Base-by-base conservation (phyloP, 2,329 filamentous ascomycete species). In the Alternaria dauci region DNA sequence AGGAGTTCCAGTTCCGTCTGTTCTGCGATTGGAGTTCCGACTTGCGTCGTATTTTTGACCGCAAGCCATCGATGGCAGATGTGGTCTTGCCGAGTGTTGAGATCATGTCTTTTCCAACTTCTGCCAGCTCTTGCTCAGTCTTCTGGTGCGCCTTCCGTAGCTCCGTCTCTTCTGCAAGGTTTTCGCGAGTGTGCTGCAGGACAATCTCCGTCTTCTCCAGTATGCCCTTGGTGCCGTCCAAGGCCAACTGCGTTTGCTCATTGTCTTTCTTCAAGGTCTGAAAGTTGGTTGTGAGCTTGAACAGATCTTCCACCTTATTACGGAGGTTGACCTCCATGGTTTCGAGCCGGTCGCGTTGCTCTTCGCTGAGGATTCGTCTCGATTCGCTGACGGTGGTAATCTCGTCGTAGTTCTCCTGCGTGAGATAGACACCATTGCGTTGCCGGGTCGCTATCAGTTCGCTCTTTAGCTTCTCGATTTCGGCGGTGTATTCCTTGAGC, bases 401-500 rank as follows among this genome's bases (percentile, higher is more conserved):
- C 70, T 96, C 92, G 75, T 98, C 94, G 73, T 93, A 97, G 16
- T 87, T 87, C 59, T 97, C 93, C 58, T 92, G 91, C 0, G 94
- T 91, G 34, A 99, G 84, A 75, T 98, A 98, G 2, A 99, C 94
- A 54, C 95, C 95, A 75, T 98, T 97, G 38, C 95, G 89, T 76
- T 97, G 93, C 25, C 95, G 86, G 6, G 95, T 97, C 3, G 93
- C 91, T 66, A 97, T 96, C 14, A 99, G 84, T 75, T 99, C 95
- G 68, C 91, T 92, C 82, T 96, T 97, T 36, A 99, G 84, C 76
- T 93, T 95, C 77, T 99, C 93, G 52, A 99, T 97, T 75, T 99
- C 95, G 25, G 86, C 83, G 0, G 94, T 95, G 66, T 97, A 97
- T 67, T 99, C 95, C 61, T 87, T 90, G 11, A 99, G 85, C 12